A percentile compares a stretch with the other conserved stretches of the same genome.
Conservation (phyloP, 352 stramenopile genomes). For the Globisporangium rhizosaccharum region DNA sequence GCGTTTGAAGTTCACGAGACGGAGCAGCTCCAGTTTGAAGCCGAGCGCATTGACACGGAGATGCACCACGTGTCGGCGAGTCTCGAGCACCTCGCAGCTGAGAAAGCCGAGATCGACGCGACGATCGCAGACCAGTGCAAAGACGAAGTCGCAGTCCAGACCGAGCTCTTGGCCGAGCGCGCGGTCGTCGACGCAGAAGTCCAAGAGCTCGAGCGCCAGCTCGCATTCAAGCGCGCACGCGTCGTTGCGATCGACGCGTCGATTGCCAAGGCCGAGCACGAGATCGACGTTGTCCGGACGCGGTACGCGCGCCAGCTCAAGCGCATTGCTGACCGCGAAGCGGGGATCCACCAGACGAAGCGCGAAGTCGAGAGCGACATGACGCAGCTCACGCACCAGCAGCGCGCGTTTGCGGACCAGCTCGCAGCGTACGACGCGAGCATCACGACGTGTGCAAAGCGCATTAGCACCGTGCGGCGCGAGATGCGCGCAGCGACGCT, state of each 20-base stretch:
- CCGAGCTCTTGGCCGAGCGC: constrained; percentile 53
- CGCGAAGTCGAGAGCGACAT: constrained; percentile 65
- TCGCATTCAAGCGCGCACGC: constrained; percentile 54
- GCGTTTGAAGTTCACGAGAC: constrained; percentile 62
- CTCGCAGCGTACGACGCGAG: constrained; percentile 43
- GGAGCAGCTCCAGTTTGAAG: constrained; percentile 75
- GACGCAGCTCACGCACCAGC: constrained; percentile 51
- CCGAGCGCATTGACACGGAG: constrained; percentile 65
- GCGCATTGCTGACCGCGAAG: constrained; percentile 69
- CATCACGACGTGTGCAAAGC: constrained; percentile 52
- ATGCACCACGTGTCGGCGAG: constrained; percentile 74
- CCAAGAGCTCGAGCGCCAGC: constrained; percentile 55
- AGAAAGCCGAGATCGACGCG: constrained; percentile 72
- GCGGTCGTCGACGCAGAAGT: constrained; percentile 64
- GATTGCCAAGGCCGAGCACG: constrained; percentile 66
- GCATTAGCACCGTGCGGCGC: constrained; percentile 53
- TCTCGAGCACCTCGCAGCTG: constrained; percentile 54
- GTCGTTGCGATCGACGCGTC: constrained; percentile 55
- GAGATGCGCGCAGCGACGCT: constrained; percentile 65
- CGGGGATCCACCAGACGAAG: constrained; percentile 69
- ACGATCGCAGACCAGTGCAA: constrained; percentile 78
- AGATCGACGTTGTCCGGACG: constrained; percentile 69
- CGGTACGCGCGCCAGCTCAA: constrained; percentile 78
- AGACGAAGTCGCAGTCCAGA: constrained; percentile 46
- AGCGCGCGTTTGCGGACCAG: constrained; percentile 44